Percentiles rank a stretch among this genome's conserved stretches.
Conservation (phyloP, 148 eudicot genomes). For the Camellia granthamiana region DNA sequence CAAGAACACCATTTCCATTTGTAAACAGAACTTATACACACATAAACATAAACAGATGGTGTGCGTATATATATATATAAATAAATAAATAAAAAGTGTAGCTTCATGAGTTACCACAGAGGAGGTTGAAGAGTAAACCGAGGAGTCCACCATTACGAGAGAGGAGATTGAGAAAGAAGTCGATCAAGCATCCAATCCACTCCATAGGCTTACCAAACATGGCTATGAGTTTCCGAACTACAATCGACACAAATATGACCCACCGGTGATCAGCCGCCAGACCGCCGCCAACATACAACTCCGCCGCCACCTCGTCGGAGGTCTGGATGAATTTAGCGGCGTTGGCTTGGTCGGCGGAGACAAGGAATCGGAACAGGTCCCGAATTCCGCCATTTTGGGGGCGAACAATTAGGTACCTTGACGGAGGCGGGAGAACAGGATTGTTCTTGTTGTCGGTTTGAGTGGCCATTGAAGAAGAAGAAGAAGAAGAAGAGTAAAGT, state of each 20-base stretch:
- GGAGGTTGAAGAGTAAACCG: conserved; percentile 36
- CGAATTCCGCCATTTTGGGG: conserved; percentile 48
- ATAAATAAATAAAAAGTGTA: not conserved
- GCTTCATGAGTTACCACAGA: conserved; percentile 42
- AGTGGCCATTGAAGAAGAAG: too few relatives aligned
- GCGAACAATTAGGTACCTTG: conserved; percentile 49
- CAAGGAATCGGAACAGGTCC: conserved; percentile 47
- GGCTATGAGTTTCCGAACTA: conserved; percentile 48
- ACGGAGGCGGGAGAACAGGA: not conserved
- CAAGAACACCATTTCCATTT: not conserved
- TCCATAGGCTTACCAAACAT: conserved; percentile 59
- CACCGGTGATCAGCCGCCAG: conserved; percentile 41
- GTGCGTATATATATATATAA: not conserved
- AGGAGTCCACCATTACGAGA: conserved; percentile 47
- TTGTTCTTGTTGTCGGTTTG: too few relatives aligned
- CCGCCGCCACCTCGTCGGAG: conserved; percentile 18
- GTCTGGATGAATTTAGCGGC: conserved; percentile 45
- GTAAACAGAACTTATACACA: not conserved
- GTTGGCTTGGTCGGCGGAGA: conserved; percentile 20
- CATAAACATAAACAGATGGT: not conserved
- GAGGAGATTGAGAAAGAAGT: conserved; percentile 66
- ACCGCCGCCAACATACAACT: conserved; percentile 17
- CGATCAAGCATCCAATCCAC: conserved; percentile 50
- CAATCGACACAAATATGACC: conserved; percentile 74
- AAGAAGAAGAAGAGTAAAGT: too few relatives aligned